These are phyloP conservation scores for Tephrocybe rancida DNA, from an alignment of 768 basidiomycete species.

Conservation along the genomic window DNA sequence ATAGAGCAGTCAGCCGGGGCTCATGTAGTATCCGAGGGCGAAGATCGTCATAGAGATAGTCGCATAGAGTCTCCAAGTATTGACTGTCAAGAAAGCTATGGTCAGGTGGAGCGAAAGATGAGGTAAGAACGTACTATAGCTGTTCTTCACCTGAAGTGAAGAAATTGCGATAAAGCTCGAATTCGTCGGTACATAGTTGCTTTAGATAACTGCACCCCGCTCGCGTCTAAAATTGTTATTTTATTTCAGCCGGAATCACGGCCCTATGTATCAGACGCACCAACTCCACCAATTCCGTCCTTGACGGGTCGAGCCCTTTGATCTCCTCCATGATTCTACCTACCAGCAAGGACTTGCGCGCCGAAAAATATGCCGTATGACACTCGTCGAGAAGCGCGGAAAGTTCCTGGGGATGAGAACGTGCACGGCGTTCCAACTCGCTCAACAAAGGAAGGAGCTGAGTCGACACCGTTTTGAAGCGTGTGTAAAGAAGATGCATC, in stretches of 20 bases:
- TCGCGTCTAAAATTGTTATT: slow-evolving; percentile 60
- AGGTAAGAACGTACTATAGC: slow-evolving; percentile 40
- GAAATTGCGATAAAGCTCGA: slow-evolving; percentile 80
- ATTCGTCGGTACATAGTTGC: slow-evolving; percentile 90
- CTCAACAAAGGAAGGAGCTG: slow-evolving; percentile 77
- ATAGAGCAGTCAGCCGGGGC: slow-evolving; percentile 81
- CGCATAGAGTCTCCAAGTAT: slow-evolving; percentile 90
- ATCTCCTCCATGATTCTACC: slow-evolving; percentile 82
- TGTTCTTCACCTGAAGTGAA: slow-evolving; percentile 83
- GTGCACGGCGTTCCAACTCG: slow-evolving; percentile 83
- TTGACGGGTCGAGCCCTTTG: slow-evolving; percentile 73
- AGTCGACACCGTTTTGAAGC: slow-evolving; percentile 74
- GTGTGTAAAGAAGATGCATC: slow-evolving; percentile 85
- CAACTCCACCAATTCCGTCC: slow-evolving; percentile 86
- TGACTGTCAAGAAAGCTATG: slow-evolving; percentile 46
- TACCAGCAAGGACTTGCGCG: slow-evolving; percentile 72
- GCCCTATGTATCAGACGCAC: slow-evolving; percentile 44
- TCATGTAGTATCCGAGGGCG: slow-evolving; percentile 96
- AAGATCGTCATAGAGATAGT: slow-evolving; percentile 93
- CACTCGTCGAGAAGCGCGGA: slow-evolving; percentile 83
- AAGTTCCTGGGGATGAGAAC: slow-evolving; percentile 82
- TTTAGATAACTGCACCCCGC: slow-evolving; percentile 93
- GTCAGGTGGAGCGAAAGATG: neutral
- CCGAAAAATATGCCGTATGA: slow-evolving; percentile 78
- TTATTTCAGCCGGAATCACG: neutral